Base-by-base conservation (phyloP, 192 early-diverging fungal species). In the Coemansia sp. region DNA sequence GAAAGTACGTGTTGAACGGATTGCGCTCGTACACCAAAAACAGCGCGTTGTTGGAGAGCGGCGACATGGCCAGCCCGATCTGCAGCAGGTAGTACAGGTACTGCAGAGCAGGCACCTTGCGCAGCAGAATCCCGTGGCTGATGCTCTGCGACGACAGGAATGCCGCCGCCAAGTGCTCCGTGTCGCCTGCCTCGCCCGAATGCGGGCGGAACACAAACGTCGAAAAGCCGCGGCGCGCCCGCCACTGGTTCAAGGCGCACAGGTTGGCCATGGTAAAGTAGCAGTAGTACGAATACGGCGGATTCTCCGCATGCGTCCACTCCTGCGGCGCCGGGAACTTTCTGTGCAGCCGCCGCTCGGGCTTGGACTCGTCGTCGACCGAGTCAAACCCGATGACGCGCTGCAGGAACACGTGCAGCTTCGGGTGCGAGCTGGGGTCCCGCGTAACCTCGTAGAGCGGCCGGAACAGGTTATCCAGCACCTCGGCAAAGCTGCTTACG, bases 61-160 rank as follows among this genome's bases (percentile, higher is more conserved):
- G 94, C 11, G 90, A 93, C 94, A 97, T 95, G 54, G 94, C 93
- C 58, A 97, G 88, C 16, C 92, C 93, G 40, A 97, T 93, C 60
- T 97, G 94, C 65, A 92, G 87, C 51, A 97, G 66, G 60, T 97
- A 97, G 71, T 85, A 96, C 58, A 97, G 80, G 60, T 97, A 97
- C 72, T 97, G 93, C 28, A 97, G 70, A 0, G 88, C 94, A 3
- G 94, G 94, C 5, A 95, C 92, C 58, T 97, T 97, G 28, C 94
- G 85, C 43, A 97, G 67, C 18, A 94, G 64, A 53, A 97, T 97
- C 37, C 94, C 94, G 68, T 97, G 94, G 64, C 81, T 86, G 66
- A 97, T 97, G 31, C 84, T 82, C 60, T 90, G 87, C 1, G 90
- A 86, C 0, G 92, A 87, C 34, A 97, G 71, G 58, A 94, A 97